Evolutionary conservation across 768 basidiomycete genomes (phyloP).

Genomic region (Lyophyllum atratum): DNA sequence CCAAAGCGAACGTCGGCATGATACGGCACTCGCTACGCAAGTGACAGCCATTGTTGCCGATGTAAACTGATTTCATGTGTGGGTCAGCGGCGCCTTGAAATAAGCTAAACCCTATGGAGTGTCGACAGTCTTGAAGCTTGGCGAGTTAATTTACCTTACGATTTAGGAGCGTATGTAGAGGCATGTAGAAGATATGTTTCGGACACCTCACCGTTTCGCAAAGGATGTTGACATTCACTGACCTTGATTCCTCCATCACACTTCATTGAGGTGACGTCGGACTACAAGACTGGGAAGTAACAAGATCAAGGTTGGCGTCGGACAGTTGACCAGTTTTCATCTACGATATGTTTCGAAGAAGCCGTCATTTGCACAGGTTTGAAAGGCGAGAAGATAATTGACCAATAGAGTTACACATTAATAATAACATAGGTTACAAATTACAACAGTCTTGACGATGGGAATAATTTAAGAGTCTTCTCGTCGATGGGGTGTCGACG

Average conservation of each 20-base stretch:
- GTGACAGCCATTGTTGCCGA: conserved; percentile 11
- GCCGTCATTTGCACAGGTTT: background rate
- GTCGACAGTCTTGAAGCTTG: background rate
- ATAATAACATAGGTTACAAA: background rate
- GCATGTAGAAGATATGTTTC: no score
- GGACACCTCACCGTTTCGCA: background rate
- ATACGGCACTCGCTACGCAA: background rate
- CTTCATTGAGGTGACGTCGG: background rate
- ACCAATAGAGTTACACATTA: background rate
- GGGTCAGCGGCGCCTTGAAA: conserved; percentile 1
- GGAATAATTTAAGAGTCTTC: conserved; percentile 42
- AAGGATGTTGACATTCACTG: background rate
- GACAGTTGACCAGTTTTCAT: background rate
- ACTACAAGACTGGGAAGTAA: background rate
- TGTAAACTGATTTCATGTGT: conserved; percentile 1
- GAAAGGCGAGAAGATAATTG: background rate
- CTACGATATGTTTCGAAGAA: background rate
- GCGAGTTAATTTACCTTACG: background rate
- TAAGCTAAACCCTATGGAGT: conserved; percentile 5
- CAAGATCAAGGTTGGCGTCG: background rate
- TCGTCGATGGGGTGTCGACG: conserved; percentile 71
- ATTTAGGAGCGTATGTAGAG: no score
- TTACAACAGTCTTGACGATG: conserved; percentile 25
- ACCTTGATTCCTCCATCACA: no score
- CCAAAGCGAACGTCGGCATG: conserved; percentile 9